phyloP scores from a whole-genome alignment of 2,329 filamentous ascomycete genomes.

The Cytospora leucostoma region DNA sequence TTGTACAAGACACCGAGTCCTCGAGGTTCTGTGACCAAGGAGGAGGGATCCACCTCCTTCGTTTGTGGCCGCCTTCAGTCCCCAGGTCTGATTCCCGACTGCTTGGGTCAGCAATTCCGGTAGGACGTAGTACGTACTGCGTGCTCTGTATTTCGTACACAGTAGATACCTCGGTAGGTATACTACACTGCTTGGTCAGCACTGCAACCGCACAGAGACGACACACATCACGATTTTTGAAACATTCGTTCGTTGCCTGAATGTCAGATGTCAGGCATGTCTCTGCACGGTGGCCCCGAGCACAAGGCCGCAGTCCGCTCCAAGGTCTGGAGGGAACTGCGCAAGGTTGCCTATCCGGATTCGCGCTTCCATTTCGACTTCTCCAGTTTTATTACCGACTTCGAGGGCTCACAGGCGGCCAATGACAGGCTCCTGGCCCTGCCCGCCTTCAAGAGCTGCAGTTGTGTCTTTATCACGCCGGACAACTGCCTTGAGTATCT shows the following conservation, averaged over 20 bases:
- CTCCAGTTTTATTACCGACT: conserved; percentile 45
- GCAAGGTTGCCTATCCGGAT: conserved; percentile 43
- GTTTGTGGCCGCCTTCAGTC: neutral
- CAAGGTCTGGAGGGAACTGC: conserved; percentile 39
- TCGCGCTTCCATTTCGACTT: conserved; percentile 47
- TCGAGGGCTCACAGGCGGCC: conserved; percentile 40
- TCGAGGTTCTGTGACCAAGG: too few relatives aligned
- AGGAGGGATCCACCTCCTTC: too few relatives aligned
- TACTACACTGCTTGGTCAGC: neutral
- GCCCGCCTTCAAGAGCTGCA: conserved; percentile 36
- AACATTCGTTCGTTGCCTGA: too few relatives aligned
- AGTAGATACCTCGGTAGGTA: neutral
- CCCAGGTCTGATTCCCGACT: neutral
- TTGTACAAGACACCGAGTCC: too few relatives aligned
- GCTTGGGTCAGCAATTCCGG: neutral
- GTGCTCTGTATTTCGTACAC: too few relatives aligned
- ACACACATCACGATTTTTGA: too few relatives aligned
- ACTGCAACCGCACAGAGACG: neutral
- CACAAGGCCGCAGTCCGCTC: conserved; percentile 29
- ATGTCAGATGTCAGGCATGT: neutral
- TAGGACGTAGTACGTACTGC: too few relatives aligned
- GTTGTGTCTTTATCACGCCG: conserved; percentile 42
- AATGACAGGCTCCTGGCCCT: conserved; percentile 36
- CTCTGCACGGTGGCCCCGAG: conserved; percentile 10
- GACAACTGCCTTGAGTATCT: conserved; percentile 48